Evolutionary conservation across 768 basidiomycete species (phyloP), one percentile per base, ranked within the genome.

Genomic region (Nevesoporus exiguus): DNA sequence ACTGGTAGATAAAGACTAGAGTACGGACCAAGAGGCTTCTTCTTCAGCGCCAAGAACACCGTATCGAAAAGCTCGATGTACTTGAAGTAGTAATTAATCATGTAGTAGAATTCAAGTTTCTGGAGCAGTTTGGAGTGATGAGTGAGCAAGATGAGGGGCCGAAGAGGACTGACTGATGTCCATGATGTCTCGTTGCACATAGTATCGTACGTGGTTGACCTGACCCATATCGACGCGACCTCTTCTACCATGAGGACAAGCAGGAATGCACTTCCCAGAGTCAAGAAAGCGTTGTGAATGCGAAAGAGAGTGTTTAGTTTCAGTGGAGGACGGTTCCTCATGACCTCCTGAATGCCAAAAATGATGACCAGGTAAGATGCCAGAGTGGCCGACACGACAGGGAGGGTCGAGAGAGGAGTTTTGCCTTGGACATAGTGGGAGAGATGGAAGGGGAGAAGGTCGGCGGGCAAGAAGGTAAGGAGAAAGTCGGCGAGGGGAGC

Each of bases 61-160:
- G 97, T 99, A 77, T 98, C 97, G 59, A 96, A 71, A 55, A 98
- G 83, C 74, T 99, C 97, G 59, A 97, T 76, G 72, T 98, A 98
- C 71, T 98, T 98, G 83, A 97, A 92, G 74, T 87, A 94, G 76
- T 98, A 99, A 78, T 99, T 99, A 78, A 98, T 79, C 80, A 98
- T 93, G 77, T 99, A 98, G 77, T 91, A 98, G 66, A 94, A 88
- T 75, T 98, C 90, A 71, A 98, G 78, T 69, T 81, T 83, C 94
- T 97, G 65, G 14, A 41, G 21, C 39, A 9, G 42, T 49, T 27
- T 29, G 5, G 17, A 51, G 56, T 30, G 47, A 46, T 45, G 33
- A 60, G 52, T 5, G 6, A 25, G n/a, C 19, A 46, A 52, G 9
- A n/a, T 25, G 5, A 45, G 6, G 37, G 44, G 55, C 42, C 27